Conservation (phyloP, 2,329 filamentous ascomycete species). For the Ophiocordyceps australis region DNA sequence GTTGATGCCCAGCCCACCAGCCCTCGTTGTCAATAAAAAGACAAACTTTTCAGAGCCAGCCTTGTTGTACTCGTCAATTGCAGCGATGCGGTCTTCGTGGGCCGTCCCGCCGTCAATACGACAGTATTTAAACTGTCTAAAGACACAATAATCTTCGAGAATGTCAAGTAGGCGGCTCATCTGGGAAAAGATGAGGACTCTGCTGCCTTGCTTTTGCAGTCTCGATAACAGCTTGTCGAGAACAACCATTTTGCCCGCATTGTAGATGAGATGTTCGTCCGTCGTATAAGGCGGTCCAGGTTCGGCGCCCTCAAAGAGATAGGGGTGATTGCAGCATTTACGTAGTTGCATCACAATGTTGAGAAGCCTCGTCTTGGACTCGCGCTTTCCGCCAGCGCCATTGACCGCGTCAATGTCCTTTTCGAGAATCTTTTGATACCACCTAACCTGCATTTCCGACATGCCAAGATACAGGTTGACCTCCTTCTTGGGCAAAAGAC, state of each 20-base stretch:
- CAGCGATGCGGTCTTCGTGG: conserved; percentile 91
- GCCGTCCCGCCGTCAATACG: conserved; percentile 94
- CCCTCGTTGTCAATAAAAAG: conserved; percentile 86
- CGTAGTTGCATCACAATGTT: conserved; percentile 99
- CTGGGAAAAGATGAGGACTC: conserved; percentile 97
- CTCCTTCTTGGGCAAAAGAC: conserved; percentile 90
- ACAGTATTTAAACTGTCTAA: conserved; percentile 88
- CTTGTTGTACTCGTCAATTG: conserved; percentile 97
- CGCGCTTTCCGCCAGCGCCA: conserved; percentile 84
- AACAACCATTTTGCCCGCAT: conserved; percentile 94
- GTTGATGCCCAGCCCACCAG: conserved; percentile 93
- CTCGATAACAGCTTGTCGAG: conserved; percentile 79
- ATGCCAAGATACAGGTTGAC: conserved; percentile 94
- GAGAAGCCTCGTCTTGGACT: conserved; percentile 89
- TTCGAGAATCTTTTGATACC: conserved; percentile 97
- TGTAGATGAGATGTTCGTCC: conserved; percentile 85
- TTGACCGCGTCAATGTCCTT: conserved; percentile 99
- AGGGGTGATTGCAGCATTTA: conserved; percentile 98
- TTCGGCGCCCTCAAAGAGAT: conserved; percentile 93
- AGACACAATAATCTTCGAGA: conserved; percentile 94
- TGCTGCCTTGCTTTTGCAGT: conserved; percentile 71
- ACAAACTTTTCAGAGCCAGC: conserved; percentile 90
- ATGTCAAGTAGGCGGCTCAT: conserved; percentile 98
- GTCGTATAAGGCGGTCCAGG: conserved; percentile 96
- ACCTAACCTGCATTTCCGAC: conserved; percentile 98